A percentile compares a stretch with the other conserved stretches of the same genome.
Conservation (phyloP, 148 eudicot species). For the Simmondsia chinensis region DNA sequence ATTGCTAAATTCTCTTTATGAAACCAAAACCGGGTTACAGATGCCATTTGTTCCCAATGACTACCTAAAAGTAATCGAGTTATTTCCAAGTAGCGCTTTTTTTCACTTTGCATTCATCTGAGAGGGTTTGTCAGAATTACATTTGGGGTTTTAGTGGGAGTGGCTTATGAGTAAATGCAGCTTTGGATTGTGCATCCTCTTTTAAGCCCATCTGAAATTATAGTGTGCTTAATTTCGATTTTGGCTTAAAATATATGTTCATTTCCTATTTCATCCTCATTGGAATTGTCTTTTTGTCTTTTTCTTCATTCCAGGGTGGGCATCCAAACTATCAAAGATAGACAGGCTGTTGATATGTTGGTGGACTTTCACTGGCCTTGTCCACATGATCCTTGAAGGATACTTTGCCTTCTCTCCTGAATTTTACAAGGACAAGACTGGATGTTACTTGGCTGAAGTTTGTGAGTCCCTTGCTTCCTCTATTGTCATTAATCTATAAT, state of each 20-base stretch:
- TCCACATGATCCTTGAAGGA: constrained; percentile 76
- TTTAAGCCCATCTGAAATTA: neutral
- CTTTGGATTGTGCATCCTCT: neutral
- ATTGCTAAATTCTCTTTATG: no score
- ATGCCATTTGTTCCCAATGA: no score
- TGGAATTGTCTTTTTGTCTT: neutral
- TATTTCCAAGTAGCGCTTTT: no score
- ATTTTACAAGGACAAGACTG: constrained; percentile 56
- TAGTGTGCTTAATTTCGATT: neutral
- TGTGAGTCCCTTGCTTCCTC: constrained; percentile 38
- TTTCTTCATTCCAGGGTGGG: constrained; percentile 34
- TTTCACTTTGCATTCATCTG: no score
- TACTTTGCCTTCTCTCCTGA: constrained; percentile 82
- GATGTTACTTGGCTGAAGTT: constrained; percentile 70
- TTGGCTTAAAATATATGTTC: neutral
- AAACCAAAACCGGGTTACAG: no score
- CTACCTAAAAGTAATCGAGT: no score
- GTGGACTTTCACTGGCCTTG: constrained; percentile 86
- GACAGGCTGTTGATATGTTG: constrained; percentile 86
- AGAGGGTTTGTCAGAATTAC: no score
- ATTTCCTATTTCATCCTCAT: neutral
- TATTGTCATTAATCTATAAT: neutral
- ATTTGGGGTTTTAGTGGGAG: no score
- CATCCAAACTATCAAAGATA: constrained; percentile 33
- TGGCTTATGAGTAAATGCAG: neutral